Evolutionary conservation across 495 filamentous ascomycete genomes (phyloP).

Genomic region (Penicillium paradoxum): DNA sequence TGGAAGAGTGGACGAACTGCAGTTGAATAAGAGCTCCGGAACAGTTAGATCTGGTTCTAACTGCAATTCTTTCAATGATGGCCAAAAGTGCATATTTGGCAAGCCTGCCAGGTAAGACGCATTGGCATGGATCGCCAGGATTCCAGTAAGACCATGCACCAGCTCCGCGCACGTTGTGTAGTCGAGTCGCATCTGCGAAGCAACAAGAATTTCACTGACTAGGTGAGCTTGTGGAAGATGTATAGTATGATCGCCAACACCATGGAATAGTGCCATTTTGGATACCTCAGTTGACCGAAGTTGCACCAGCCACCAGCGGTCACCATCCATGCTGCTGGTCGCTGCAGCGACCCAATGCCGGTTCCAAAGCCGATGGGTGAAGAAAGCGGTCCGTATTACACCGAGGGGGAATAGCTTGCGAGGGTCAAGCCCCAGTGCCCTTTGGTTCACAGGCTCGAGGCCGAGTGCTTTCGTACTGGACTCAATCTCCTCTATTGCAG

Average conservation of each 20-base stretch:
- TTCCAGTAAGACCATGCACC: constrained; percentile 36
- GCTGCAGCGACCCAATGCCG: constrained; percentile 64
- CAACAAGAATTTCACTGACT: constrained; percentile 25
- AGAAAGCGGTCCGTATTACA: constrained; percentile 55
- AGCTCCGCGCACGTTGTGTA: constrained; percentile 35
- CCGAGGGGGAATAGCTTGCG: constrained; percentile 59
- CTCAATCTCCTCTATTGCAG: constrained; percentile 59
- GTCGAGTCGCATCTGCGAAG: constrained; percentile 13
- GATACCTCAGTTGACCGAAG: constrained; percentile 28
- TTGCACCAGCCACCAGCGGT: constrained; percentile 71
- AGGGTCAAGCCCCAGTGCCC: constrained; percentile 50
- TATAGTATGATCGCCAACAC: constrained; percentile 3
- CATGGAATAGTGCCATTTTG: constrained; percentile 5
- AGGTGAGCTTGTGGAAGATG: constrained; percentile 23
- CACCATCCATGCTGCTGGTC: constrained; percentile 65
- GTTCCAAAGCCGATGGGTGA: constrained; percentile 58
- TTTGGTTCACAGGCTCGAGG: constrained; percentile 54
- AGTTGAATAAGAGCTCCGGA: constrained; percentile 36
- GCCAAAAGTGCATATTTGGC: constrained; percentile 27
- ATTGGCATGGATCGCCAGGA: constrained; percentile 40
- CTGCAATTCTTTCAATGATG: constrained; percentile 32
- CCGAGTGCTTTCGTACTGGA: constrained; percentile 54
- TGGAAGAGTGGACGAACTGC: constrained; percentile 30
- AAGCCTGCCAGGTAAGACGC: constrained; percentile 35
- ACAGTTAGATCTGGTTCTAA: constrained; percentile 27